Base-by-base conservation (phyloP, 352 stramenopile genomes). In the Phytophthora sp. region DNA sequence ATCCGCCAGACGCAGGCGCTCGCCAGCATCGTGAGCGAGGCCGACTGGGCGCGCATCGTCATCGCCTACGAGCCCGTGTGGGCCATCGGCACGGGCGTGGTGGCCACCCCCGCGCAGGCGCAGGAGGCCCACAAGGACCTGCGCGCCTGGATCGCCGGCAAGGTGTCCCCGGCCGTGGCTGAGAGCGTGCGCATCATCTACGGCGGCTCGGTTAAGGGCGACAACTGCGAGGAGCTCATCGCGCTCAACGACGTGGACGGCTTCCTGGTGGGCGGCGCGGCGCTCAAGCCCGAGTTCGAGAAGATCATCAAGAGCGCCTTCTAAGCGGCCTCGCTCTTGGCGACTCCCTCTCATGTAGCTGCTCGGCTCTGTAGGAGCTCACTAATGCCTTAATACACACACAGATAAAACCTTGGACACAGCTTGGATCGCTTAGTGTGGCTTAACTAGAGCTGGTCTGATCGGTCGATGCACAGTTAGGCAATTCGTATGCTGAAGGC, bases 61-160 rank as follows among this genome's bases (percentile, higher is more conserved):
- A 91, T 98, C 62, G 96, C 94, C 4, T 97, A 98, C 67, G 89
- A 97, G 80, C 95, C 95, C 37, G 96, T 98, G 56, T 98, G 95
- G 95, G 95, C 95, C 51, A 98, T 98, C 63, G 95, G 94, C 71
- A 99, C 95, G 59, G 95, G 95, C 24, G 81, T 98, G 18, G 96
- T 94, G 24, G 94, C 93, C 24, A 96, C 93, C 21, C 92, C 94
- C 20, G 92, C 96, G 59, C 94, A 98, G 77, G 95, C 94, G 9
- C 94, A 98, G 77, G 82, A 89, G 26, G 75, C 84, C 8, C 88
- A 96, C 74, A 87, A 92, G 62, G 92, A 87, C 55, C 67, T 87
- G 61, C 74, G 88, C 38, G 59, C 67, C n/a, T 95, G 76, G 70
- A 62, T 97, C 37, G 66, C 71, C 13, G 46, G 37, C 31, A 76